Conservation (phyloP, 208 protist genomes). For the Crithidia expoeki region DNA sequence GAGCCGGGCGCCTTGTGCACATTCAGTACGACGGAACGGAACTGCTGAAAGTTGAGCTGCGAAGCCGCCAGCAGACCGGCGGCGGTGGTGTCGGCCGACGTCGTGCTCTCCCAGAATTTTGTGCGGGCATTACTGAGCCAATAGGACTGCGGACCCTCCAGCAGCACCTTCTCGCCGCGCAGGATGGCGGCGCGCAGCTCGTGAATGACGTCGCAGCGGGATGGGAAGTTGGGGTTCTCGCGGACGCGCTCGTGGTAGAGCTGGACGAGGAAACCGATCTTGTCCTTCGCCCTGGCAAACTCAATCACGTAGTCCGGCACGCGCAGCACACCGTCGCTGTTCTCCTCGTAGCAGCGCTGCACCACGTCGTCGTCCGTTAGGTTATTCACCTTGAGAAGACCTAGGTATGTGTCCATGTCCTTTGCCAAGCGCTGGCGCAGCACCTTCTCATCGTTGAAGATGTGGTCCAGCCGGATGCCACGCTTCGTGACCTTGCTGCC, state of each 20-base stretch:
- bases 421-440: constrained; percentile 68
- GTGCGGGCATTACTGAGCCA: constrained; percentile 92
- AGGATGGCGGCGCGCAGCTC: constrained; percentile 71
- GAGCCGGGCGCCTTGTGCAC: constrained; percentile 92
- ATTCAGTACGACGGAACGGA: constrained; percentile 84
- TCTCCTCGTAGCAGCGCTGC: constrained; percentile 73
- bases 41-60: constrained; percentile 88
- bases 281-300: constrained; percentile 81
- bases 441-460: constrained; percentile 85
- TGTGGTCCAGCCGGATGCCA: constrained; percentile 91
- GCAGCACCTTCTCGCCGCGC: constrained; percentile 83
- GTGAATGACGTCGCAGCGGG: constrained; percentile 84
- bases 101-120: constrained; percentile 93
- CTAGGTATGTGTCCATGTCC: constrained; percentile 92
- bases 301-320: constrained; percentile 85
- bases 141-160: constrained; percentile 93
- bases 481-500: constrained; percentile 90
- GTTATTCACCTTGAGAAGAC: constrained; percentile 66
- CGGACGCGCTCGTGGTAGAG: constrained; percentile 77
- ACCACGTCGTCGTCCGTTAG: constrained; percentile 85
- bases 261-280: constrained; percentile 81
- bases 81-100: constrained; percentile 88
- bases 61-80: constrained; percentile 80
- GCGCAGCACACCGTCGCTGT: constrained; percentile 81
- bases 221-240: constrained; percentile 80